phyloP scores from a whole-genome alignment of 768 basidiomycete genomes.

The Roridomyces roridus region DNA sequence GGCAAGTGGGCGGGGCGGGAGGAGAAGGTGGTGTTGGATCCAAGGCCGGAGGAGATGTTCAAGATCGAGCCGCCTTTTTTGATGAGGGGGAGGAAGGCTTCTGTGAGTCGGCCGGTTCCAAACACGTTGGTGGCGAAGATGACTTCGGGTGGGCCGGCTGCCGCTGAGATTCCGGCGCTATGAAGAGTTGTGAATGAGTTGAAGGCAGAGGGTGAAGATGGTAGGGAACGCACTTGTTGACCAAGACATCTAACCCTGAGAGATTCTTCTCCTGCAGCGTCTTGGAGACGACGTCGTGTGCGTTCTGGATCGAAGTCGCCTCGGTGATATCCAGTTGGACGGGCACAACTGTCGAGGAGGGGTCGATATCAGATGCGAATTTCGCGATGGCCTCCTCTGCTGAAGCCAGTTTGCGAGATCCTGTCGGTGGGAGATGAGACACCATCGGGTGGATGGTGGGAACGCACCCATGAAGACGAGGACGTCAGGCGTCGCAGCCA shows the following conservation, averaged over 20 bases:
- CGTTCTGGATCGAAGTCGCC: slow-evolving; percentile 11
- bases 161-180: not conserved
- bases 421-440: too few relatives aligned
- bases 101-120: slow-evolving; percentile 5
- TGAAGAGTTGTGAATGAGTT: too few relatives aligned
- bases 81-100: slow-evolving; percentile 12
- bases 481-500: too few relatives aligned
- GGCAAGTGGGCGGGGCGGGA: too few relatives aligned
- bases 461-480: too few relatives aligned
- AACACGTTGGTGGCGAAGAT: slow-evolving; percentile 14
- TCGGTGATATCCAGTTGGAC: too few relatives aligned
- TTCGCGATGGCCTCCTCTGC: slow-evolving; percentile 8
- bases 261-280: not conserved
- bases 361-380: slow-evolving; percentile 10
- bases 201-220: too few relatives aligned
- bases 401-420: too few relatives aligned
- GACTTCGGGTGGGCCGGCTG: not conserved
- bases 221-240: slow-evolving; percentile 14
- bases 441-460: too few relatives aligned
- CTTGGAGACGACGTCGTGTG: not conserved
- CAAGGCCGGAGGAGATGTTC: too few relatives aligned
- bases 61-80: slow-evolving; percentile 7
- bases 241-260: too few relatives aligned
- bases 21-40: not conserved
- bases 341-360: slow-evolving; percentile 12